Percentiles rank a stretch among this genome's conserved stretches.
These are phyloP conservation scores for Aspergillus fumigatiaffinis DNA, from an alignment of 2,329 filamentous ascomycete genomes.

Conservation along the genomic window DNA sequence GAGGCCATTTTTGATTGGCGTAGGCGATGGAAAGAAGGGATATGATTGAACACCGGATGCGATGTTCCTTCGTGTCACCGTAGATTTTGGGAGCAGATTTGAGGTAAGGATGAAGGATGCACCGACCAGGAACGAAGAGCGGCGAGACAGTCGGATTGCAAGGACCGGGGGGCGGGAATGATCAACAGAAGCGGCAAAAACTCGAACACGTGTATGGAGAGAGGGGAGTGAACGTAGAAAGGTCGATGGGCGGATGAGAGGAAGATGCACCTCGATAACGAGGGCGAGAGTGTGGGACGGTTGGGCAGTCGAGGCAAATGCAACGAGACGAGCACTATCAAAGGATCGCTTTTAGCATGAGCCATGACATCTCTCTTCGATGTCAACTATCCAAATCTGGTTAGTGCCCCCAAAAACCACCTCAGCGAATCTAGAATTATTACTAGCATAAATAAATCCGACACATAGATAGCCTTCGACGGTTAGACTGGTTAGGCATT, in stretches of 20 bases:
- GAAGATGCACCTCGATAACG: slow-evolving; percentile 14
- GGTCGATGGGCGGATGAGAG: slow-evolving; percentile 2
- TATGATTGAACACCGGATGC: not conserved
- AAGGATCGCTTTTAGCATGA: slow-evolving; percentile 14
- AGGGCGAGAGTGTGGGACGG: slow-evolving; percentile 19
- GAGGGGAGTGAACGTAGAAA: slow-evolving; percentile 1
- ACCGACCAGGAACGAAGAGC: slow-evolving; percentile 15
- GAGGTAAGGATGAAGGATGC: slow-evolving; percentile 13
- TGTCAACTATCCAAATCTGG: slow-evolving; percentile 24
- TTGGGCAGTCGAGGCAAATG: slow-evolving; percentile 2
- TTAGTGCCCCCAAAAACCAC: slow-evolving; percentile 19
- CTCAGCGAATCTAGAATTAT: slow-evolving; percentile 21
- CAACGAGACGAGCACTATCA: slow-evolving; percentile 5
- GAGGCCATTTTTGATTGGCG: slow-evolving; percentile 37
- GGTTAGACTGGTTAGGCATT: too few species aligned
- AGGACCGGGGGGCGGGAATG: slow-evolving; percentile 12
- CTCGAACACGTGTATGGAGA: slow-evolving; percentile 2
- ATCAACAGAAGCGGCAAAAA: slow-evolving; percentile 9
- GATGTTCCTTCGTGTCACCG: not conserved
- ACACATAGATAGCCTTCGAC: too few species aligned
- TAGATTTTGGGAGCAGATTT: slow-evolving; percentile 2
- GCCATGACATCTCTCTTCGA: slow-evolving; percentile 21
- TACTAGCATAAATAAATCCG: not conserved
- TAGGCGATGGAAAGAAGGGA: not conserved
- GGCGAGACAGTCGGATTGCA: slow-evolving; percentile 21